A percentile compares a stretch with the other conserved stretches of the same genome.
Conservation (phyloP, 352 stramenopile genomes). For the Globisporangium middletonii region DNA sequence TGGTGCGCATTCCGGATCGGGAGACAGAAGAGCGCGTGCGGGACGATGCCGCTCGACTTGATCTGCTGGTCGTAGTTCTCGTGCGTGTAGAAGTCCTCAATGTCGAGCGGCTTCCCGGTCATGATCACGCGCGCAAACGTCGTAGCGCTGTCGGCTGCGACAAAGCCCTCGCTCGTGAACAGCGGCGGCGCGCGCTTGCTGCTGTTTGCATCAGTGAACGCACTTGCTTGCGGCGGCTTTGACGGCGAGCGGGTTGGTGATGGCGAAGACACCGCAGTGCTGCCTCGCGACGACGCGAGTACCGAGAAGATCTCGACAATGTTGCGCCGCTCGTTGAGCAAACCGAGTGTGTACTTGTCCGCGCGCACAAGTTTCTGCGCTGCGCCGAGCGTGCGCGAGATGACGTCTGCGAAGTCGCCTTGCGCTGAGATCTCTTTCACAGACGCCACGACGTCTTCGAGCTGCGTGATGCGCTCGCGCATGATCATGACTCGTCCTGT, state of each 20-base stretch:
- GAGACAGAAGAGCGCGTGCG: constrained; percentile 49
- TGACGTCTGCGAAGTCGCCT: constrained; percentile 49
- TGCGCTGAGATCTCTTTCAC: constrained; percentile 58
- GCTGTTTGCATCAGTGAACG: not conserved
- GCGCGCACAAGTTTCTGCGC: constrained; percentile 48
- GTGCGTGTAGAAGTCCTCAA: constrained; percentile 54
- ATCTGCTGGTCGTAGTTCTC: constrained; percentile 44
- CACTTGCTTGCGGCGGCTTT: not conserved
- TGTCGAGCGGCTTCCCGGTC: constrained; percentile 46
- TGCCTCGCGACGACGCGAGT: too few species aligned
- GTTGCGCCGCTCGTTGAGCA: constrained; percentile 55
- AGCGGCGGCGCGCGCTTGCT: constrained; percentile 14
- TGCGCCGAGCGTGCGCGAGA: constrained; percentile 42
- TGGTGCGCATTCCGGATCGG: constrained; percentile 64
- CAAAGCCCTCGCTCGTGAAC: constrained; percentile 50
- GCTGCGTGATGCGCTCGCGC: constrained; percentile 41
- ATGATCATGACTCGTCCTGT: constrained; percentile 22
- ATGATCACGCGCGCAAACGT: constrained; percentile 64
- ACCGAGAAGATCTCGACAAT: constrained; percentile 53
- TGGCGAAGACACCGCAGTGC: too few species aligned
- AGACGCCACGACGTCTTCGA: constrained; percentile 49
- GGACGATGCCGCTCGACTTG: constrained; percentile 25
- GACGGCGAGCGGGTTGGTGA: not conserved
- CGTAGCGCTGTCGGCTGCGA: constrained; percentile 48
- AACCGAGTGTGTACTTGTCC: constrained; percentile 58